Conservation (phyloP, 2,329 filamentous ascomycete genomes). For the Fusarium subglutinans region DNA sequence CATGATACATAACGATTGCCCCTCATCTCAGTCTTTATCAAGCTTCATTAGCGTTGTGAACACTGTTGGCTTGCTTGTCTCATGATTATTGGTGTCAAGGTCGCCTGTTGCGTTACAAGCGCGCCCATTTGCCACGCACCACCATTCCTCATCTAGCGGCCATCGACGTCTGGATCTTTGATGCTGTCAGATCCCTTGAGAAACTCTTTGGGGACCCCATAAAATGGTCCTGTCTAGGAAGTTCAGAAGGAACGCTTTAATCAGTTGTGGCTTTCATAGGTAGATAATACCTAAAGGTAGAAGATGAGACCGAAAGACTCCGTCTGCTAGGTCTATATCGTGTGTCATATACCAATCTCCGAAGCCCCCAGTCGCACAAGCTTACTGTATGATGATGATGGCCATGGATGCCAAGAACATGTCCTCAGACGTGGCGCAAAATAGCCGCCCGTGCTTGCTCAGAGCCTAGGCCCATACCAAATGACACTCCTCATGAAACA, state of each 20-base stretch:
- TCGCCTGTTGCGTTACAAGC: slow-evolving; percentile 20
- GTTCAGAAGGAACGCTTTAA: not conserved
- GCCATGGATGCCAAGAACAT: slow-evolving; percentile 2
- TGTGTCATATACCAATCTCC: not conserved
- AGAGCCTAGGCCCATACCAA: slow-evolving; percentile 15
- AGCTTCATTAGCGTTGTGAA: slow-evolving; percentile 4
- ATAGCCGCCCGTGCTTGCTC: slow-evolving; percentile 13
- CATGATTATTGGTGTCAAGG: slow-evolving; percentile 4
- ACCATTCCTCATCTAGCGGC: slow-evolving; percentile 28
- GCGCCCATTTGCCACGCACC: slow-evolving; percentile 20
- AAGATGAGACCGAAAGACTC: not conserved
- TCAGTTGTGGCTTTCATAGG: not conserved
- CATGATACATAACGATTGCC: not conserved
- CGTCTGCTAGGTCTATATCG: not conserved
- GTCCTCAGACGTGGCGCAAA: slow-evolving; percentile 9
- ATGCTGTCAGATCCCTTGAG: not conserved
- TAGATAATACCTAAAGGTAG: not conserved
- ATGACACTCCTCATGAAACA: slow-evolving; percentile 3
- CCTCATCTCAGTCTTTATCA: not conserved
- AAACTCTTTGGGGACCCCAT: not conserved
- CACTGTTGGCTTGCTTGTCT: slow-evolving; percentile 15
- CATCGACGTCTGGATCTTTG: slow-evolving; percentile 18
- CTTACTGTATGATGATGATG: not conserved
- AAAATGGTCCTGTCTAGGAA: not conserved
- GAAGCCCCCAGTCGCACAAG: slow-evolving; percentile 1